phyloP scores from a whole-genome alignment of 2,329 filamentous ascomycete genomes.

The Colletotrichum magnum region DNA sequence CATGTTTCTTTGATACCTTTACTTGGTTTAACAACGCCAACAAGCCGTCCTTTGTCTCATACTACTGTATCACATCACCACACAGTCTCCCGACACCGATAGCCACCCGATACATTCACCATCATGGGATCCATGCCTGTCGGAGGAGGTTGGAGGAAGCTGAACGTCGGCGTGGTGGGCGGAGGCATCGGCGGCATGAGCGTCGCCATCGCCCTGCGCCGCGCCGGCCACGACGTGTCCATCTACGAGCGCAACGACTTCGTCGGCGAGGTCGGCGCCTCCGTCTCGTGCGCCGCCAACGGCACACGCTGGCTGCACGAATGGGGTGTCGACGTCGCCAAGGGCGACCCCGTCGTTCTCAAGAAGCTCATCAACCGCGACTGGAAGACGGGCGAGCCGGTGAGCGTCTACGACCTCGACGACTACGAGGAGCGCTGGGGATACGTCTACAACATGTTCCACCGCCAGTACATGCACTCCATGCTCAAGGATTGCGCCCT shows the following conservation, averaged over 20 bases:
- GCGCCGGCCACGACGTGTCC: constrained; percentile 64
- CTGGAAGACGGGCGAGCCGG: constrained; percentile 77
- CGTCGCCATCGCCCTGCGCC: constrained; percentile 61
- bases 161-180: constrained; percentile 61
- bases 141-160: constrained; percentile 57
- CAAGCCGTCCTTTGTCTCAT: background rate
- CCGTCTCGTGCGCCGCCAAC: constrained; percentile 78
- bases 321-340: constrained; percentile 75
- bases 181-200: constrained; percentile 65
- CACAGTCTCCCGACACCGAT: background rate
- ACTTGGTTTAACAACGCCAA: background rate
- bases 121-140: constrained; percentile 34
- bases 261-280: constrained; percentile 77
- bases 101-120: background rate
- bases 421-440: constrained; percentile 78
- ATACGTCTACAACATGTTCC: constrained; percentile 78
- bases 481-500: constrained; percentile 75
- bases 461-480: constrained; percentile 76
- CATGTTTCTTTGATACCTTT: background rate
- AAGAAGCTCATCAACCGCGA: constrained; percentile 78
- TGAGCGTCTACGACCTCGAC: constrained; percentile 73
- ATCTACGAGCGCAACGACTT: constrained; percentile 78
- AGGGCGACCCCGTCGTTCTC: constrained; percentile 76
- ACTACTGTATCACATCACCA: background rate
- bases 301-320: constrained; percentile 79